These are phyloP conservation scores for Ilyonectria sp. DNA, from an alignment of 2,329 filamentous ascomycete genomes.

Conservation along the genomic window DNA sequence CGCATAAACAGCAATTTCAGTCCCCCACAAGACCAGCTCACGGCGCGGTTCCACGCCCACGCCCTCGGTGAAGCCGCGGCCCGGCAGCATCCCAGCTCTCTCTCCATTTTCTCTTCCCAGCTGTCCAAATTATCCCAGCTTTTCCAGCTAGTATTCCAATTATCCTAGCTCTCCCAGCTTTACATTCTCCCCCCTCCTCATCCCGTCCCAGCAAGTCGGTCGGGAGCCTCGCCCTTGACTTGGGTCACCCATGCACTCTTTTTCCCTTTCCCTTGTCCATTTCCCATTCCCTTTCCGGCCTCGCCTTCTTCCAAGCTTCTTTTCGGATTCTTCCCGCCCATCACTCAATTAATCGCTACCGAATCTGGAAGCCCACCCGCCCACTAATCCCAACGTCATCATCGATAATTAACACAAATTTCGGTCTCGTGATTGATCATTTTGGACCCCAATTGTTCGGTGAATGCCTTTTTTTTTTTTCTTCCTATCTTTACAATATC, in stretches of 20 bases:
- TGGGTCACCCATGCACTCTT: slow-evolving; percentile 40
- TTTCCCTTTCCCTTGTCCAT: slow-evolving; percentile 22
- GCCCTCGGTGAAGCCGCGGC: slow-evolving; percentile 50
- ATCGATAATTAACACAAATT: background rate
- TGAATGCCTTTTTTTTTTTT: slow-evolving; percentile 24
- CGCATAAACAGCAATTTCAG: slow-evolving; percentile 51
- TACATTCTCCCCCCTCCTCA: background rate
- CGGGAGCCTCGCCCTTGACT: slow-evolving; percentile 32
- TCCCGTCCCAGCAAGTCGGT: slow-evolving; percentile 37
- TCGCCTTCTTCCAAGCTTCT: slow-evolving; percentile 31
- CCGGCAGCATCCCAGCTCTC: slow-evolving; percentile 32
- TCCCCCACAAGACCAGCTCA: slow-evolving; percentile 46
- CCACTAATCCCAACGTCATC: slow-evolving; percentile 19
- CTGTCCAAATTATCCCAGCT: slow-evolving; percentile 17
- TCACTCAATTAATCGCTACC: slow-evolving; percentile 28
- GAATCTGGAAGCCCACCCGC: slow-evolving; percentile 36
- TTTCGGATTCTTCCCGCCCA: slow-evolving; percentile 29
- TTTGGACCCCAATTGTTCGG: slow-evolving; percentile 29
- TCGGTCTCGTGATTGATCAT: slow-evolving; percentile 12
- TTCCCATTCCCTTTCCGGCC: slow-evolving; percentile 32
- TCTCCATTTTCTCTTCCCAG: slow-evolving; percentile 20
- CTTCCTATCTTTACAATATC: slow-evolving; percentile 41
- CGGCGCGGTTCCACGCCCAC: slow-evolving; percentile 50
- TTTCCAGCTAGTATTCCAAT: background rate
- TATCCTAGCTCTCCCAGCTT: slow-evolving; percentile 1